Evolutionary conservation across 768 basidiomycete species (phyloP).

Genomic region (Sporobolomyces phaffii): DNA sequence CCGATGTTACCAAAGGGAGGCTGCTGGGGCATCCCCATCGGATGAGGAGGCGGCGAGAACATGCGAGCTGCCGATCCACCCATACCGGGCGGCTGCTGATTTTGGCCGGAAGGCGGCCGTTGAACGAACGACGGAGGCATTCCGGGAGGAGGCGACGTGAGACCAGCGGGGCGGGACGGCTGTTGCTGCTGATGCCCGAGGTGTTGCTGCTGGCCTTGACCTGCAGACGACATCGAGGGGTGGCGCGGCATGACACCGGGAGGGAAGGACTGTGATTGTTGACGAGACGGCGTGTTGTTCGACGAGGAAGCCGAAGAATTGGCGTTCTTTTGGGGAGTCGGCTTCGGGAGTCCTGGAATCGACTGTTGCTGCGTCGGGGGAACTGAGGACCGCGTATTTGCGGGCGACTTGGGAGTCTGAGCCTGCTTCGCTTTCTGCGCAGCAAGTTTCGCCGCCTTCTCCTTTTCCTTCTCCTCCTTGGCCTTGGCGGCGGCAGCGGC

Average conservation of each 20-base stretch:
- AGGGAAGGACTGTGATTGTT: constrained; percentile 19
- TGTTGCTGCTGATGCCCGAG: constrained; percentile 16
- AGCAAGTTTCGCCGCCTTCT: constrained; percentile 37
- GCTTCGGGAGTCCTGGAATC: constrained; percentile 39
- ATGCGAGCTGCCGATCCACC: constrained; percentile 8
- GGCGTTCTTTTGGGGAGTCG: constrained; percentile 3
- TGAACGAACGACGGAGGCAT: constrained; percentile 33
- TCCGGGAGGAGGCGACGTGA: constrained; percentile 12
- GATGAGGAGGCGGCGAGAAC: constrained; percentile 34
- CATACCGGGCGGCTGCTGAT: constrained; percentile 25
- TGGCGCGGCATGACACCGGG: constrained; percentile 33
- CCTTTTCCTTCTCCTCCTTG: constrained; percentile 38
- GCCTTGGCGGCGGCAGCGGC: constrained; percentile 24
- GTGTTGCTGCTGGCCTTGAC: background rate
- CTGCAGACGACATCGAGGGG: constrained; percentile 1
- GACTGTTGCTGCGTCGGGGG: constrained; percentile 27
- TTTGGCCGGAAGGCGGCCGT: constrained; percentile 14
- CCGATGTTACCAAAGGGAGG: constrained; percentile 22
- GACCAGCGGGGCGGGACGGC: constrained; percentile 5
- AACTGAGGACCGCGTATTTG: constrained; percentile 23
- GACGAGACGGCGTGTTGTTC: background rate
- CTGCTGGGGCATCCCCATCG: constrained; percentile 15
- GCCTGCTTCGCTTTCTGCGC: constrained; percentile 33
- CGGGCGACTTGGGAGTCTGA: constrained; percentile 22
- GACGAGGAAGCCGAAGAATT: background rate